Evolutionary conservation across 805 yeast genomes (phyloP).

Genomic region (Candida ortonii): DNA sequence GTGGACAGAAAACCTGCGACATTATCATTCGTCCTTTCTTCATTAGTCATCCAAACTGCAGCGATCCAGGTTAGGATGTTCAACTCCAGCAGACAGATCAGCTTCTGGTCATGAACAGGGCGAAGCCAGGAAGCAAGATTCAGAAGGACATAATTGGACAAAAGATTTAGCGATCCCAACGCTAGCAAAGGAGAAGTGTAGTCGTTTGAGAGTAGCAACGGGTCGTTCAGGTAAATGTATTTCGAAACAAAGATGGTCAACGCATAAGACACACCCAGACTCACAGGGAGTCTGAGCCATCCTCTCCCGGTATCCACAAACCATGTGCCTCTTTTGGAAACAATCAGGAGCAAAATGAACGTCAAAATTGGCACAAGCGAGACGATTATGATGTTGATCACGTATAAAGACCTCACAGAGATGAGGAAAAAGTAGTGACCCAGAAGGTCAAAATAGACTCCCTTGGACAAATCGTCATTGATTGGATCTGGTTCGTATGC

Average conservation of each 20-base stretch:
- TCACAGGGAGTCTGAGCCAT: conserved; percentile 56
- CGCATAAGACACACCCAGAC: conserved; percentile 45
- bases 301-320: conserved; percentile 40
- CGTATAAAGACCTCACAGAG: conserved; percentile 48
- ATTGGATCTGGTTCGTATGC: conserved; percentile 34
- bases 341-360: conserved; percentile 45
- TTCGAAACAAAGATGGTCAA: conserved; percentile 37
- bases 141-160: conserved; percentile 56
- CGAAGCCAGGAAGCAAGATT: conserved; percentile 42
- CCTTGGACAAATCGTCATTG: conserved; percentile 37
- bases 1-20: conserved; percentile 52
- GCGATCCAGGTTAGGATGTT: conserved; percentile 56
- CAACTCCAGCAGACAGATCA: conserved; percentile 52
- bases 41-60: conserved; percentile 49
- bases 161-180: conserved; percentile 43
- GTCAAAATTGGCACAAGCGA: conserved; percentile 53
- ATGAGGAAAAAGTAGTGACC: conserved; percentile 55
- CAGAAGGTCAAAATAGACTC: conserved; percentile 64
- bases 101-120: conserved; percentile 59
- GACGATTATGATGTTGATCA: conserved; percentile 52
- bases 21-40: conserved; percentile 46
- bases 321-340: conserved; percentile 48
- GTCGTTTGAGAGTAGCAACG: conserved; percentile 50
- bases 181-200: conserved; percentile 50
- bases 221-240: conserved; percentile 43